Conservation (phyloP, 2,329 filamentous ascomycete species). For the Exophiala dermatitidis region DNA sequence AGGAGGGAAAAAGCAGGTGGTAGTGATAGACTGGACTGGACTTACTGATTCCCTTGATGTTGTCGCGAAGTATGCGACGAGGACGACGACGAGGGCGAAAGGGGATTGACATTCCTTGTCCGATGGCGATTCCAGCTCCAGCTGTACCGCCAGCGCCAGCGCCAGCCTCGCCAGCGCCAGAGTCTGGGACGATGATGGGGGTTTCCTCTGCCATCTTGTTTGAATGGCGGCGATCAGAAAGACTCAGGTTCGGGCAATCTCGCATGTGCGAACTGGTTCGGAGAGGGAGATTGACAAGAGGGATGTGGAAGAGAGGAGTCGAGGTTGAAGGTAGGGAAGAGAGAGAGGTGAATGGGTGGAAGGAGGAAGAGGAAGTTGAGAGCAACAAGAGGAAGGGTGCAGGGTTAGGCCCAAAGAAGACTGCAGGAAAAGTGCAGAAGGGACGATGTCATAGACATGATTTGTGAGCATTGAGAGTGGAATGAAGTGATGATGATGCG, state of each 20-base stretch:
- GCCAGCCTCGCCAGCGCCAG: background rate
- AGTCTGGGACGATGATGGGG: background rate
- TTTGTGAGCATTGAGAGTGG: background rate
- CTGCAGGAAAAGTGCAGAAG: background rate
- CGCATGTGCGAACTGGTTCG: background rate
- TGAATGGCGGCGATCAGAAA: background rate
- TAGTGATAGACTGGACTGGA: background rate
- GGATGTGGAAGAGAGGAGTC: background rate
- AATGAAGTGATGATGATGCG: background rate
- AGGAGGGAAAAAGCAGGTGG: background rate
- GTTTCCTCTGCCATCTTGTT: background rate
- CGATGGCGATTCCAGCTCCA: background rate
- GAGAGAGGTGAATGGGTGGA: slow-evolving; percentile 13
- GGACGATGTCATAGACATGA: background rate
- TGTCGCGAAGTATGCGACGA: background rate
- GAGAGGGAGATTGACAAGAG: background rate
- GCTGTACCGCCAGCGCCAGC: background rate
- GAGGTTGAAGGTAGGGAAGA: slow-evolving; percentile 1
- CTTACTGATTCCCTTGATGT: background rate
- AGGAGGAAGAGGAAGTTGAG: slow-evolving; percentile 6
- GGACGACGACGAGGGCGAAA: background rate
- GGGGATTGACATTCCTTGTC: background rate
- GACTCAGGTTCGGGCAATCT: background rate
- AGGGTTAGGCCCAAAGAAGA: background rate
- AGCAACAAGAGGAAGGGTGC: slow-evolving; percentile 4